These are phyloP conservation scores for Alloascoidea hylecoeti DNA, from an alignment of 805 yeast genomes.

Conservation along the genomic window DNA sequence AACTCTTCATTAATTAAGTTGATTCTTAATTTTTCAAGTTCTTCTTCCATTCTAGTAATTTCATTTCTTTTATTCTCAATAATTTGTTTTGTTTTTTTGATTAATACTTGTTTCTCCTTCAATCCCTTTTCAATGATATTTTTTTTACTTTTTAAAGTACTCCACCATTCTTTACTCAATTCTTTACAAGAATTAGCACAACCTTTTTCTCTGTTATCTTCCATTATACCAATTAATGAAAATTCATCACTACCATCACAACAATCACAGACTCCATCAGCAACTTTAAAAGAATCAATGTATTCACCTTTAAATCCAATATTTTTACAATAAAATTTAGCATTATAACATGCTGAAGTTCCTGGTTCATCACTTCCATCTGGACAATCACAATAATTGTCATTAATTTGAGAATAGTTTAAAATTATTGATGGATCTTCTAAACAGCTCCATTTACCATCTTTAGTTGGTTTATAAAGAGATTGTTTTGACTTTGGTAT, in stretches of 20 bases:
- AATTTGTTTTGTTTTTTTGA: constrained; percentile 14
- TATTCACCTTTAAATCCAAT: constrained; percentile 49
- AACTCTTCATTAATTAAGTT: constrained; percentile 8
- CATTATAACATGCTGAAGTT: constrained; percentile 59
- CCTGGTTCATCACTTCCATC: constrained; percentile 98
- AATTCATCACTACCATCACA: constrained; percentile 92
- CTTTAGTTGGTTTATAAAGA: constrained; percentile 38
- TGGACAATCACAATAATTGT: constrained; percentile 90
- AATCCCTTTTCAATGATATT: constrained; percentile 20
- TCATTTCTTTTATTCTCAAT: constrained; percentile 7
- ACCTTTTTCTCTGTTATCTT: too few relatives aligned
- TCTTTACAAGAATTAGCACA: constrained; percentile 47
- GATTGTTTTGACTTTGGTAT: too few relatives aligned
- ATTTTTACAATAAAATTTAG: constrained; percentile 65
- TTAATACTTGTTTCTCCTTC: constrained; percentile 17
- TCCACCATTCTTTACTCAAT: constrained; percentile 26
- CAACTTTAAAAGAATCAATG: constrained; percentile 54
- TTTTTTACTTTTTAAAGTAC: constrained; percentile 9
- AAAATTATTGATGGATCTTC: constrained; percentile 49
- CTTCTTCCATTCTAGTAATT: constrained; percentile 11
- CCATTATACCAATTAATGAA: constrained; percentile 15
- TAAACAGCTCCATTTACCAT: constrained; percentile 59
- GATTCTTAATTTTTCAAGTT: constrained; percentile 12
- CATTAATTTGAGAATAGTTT: constrained; percentile 55
- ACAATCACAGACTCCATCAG: constrained; percentile 93